Evolutionary conservation across 495 filamentous ascomycete genomes (phyloP), one percentile per base, ranked within the genome.

Genomic region (Penicillium dipodomyicola): DNA sequence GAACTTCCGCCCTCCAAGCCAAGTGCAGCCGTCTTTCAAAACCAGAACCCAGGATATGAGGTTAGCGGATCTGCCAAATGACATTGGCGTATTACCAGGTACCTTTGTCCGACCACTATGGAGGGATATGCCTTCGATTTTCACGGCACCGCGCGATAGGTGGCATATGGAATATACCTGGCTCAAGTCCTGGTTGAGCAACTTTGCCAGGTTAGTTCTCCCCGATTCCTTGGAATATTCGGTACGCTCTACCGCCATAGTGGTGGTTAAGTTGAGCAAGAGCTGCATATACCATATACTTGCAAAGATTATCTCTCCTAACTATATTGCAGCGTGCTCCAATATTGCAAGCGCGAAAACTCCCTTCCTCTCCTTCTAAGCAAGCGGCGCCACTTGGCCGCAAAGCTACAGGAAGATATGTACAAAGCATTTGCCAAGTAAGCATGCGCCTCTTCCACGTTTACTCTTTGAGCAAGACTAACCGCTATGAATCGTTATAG

Each of bases 371-470:
- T 84, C 2, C 25, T 57, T 19, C 32, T 49, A 27, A 40, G 44
- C 11, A 22, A 56, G 25, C 40, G 48, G 7, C 53, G 53, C 14
- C 41, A 27, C 11, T 20, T 52, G 25, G 74, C 77, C 14, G 72
- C 77, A 17, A 75, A 75, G 0, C 72, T 94, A 12, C 87, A 96
- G 65, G 60, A 73, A 22, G 65, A 77, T 58, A 89, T 96, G 85
- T 87, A 89, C 62, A 80, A 79, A 53, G 85, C 87, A 9, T 81
- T 93, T 54, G 90, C 91, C 29, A 58, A 69, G 82, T 84, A 74
- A 76, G 81, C 54, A 30, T 27, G 12, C 52, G 11, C 6, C n/a
- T 14, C 15, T 35, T 47, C 14, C 33, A 29, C 33, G 11, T 20
- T 25, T 23, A 11, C 43, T 43, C 47, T 3, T 2, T 17, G 32